These are phyloP conservation scores for Erysiphe pulchra DNA, from an alignment of 2,329 filamentous ascomycete species.

Conservation along the genomic window DNA sequence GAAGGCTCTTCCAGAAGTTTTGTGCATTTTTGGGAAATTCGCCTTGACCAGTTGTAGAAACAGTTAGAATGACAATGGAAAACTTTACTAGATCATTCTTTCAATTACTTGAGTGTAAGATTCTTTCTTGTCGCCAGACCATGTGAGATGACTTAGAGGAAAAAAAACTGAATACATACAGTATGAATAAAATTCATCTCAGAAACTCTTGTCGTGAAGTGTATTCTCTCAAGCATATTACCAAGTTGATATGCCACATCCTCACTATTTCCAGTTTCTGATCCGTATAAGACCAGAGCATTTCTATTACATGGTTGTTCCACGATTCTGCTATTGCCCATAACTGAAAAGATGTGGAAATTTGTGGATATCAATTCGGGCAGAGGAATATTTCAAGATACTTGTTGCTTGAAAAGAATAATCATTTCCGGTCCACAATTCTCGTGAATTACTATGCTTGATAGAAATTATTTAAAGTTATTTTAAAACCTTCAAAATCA, in stretches of 20 bases:
- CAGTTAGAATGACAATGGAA: conserved; percentile 45
- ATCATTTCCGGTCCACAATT: no score
- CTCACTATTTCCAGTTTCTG: conserved; percentile 84
- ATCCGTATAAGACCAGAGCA: conserved; percentile 64
- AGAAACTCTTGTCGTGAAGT: conserved; percentile 48
- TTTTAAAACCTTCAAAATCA: no score
- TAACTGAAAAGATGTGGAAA: neutral
- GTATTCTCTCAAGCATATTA: conserved; percentile 46
- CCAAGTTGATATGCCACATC: conserved; percentile 74
- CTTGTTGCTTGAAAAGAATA: no score
- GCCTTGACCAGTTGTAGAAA: conserved; percentile 86
- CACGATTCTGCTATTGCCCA: neutral
- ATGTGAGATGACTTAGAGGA: neutral
- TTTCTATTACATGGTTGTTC: conserved; percentile 15
- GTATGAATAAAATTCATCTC: conserved; percentile 55
- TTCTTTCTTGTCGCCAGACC: neutral
- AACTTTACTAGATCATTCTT: conserved; percentile 25
- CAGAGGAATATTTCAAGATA: no score
- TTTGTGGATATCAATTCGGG: neutral
- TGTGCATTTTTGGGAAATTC: conserved; percentile 69
- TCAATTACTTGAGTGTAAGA: neutral
- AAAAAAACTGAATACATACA: conserved; percentile 25
- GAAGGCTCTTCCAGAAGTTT: conserved; percentile 61
- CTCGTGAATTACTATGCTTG: no score
- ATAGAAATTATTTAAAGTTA: no score